These are phyloP conservation scores for Lipomyces yamanashiensis DNA, from an alignment of 805 yeast genomes.

Conservation along the genomic window DNA sequence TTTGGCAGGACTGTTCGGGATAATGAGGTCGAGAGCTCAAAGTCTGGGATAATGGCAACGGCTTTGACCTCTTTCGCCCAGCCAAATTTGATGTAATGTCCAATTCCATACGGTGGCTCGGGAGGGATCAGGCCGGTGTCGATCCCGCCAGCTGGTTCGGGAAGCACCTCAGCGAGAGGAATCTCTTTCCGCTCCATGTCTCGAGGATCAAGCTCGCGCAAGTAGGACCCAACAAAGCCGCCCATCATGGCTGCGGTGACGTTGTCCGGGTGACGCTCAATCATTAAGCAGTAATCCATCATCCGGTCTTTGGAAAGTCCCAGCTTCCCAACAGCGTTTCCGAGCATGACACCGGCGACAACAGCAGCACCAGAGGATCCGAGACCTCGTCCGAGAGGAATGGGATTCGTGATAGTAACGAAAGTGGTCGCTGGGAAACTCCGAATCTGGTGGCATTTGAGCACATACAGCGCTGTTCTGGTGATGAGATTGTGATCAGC, in stretches of 20 bases:
- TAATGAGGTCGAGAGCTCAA: conserved; percentile 91
- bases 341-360: conserved; percentile 92
- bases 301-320: conserved; percentile 76
- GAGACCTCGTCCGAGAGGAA: conserved; percentile 94
- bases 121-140: conserved; percentile 74
- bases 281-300: conserved; percentile 94
- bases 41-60: conserved; percentile 88
- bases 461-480: conserved; percentile 86
- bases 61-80: conserved; percentile 86
- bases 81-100: conserved; percentile 83
- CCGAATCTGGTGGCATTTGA: conserved; percentile 78
- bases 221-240: conserved; percentile 94
- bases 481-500: conserved; percentile 87
- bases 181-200: conserved; percentile 79
- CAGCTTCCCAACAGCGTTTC: conserved; percentile 79
- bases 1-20: conserved; percentile 88
- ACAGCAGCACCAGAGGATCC: conserved; percentile 99
- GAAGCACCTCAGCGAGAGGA: conserved; percentile 83
- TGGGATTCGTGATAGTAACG: conserved; percentile 82
- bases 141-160: conserved; percentile 72
- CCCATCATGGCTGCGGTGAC: conserved; percentile 99
- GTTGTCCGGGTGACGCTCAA: conserved; percentile 98
- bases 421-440: conserved; percentile 83
- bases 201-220: conserved; percentile 73
- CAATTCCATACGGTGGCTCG: conserved; percentile 82